Evolutionary conservation across 2,329 filamentous ascomycete genomes (phyloP).

Genomic region (Pseudopithomyces chartarum): DNA sequence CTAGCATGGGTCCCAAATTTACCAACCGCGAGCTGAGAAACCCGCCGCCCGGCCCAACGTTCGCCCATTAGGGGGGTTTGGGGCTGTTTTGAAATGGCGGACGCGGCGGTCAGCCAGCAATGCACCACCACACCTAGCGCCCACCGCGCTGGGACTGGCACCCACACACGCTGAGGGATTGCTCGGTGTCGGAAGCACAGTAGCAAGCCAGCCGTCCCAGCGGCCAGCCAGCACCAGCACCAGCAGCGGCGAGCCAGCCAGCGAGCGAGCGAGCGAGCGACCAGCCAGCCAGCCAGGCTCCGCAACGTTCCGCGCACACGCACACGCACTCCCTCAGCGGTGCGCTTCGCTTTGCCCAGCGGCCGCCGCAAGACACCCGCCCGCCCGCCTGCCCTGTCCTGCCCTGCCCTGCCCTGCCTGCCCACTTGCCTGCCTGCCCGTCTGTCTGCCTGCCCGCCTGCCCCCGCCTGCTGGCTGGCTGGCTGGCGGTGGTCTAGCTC

Average conservation of each 20-base stretch:
- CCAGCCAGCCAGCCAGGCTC: not conserved
- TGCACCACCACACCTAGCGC: constrained; percentile 10
- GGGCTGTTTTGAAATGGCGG: not conserved
- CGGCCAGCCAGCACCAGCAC: too few species aligned
- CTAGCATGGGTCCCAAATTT: constrained; percentile 4
- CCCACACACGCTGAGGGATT: not conserved
- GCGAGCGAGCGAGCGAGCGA: too few species aligned
- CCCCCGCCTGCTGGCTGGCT: too few species aligned
- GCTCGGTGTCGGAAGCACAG: not conserved
- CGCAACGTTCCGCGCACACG: not conserved
- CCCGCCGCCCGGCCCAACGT: not conserved
- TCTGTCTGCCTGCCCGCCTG: too few species aligned
- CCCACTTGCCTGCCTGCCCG: too few species aligned
- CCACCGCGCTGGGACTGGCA: constrained; percentile 5
- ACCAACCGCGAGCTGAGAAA: constrained; percentile 7
- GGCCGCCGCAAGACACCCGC: not conserved
- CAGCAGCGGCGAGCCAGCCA: too few species aligned
- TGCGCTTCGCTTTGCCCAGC: not conserved
- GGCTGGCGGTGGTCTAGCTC: too few species aligned
- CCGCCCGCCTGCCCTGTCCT: not conserved
- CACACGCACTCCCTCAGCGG: not conserved
- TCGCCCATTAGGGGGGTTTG: constrained; percentile 5
- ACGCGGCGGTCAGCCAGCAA: constrained; percentile 21
- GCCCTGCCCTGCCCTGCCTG: too few species aligned
- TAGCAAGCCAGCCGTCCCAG: too few species aligned